Percentiles rank a stretch among this genome's conserved stretches.
These are phyloP conservation scores for Acanthamoeba sp. DNA, from an alignment of 208 protist genomes.

Conservation along the genomic window DNA sequence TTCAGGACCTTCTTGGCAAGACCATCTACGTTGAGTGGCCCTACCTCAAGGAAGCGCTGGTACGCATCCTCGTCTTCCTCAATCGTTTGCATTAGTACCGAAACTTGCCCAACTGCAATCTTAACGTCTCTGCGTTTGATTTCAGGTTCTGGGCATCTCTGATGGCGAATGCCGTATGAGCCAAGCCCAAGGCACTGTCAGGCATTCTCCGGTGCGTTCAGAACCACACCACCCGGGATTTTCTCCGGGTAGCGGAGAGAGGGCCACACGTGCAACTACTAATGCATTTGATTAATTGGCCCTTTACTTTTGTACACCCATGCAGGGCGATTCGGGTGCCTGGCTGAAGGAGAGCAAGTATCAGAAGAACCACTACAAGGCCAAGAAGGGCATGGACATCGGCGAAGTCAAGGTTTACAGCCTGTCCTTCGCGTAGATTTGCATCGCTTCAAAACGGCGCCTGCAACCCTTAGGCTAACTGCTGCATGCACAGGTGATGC, in stretches of 20 bases:
- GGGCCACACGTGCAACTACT: too few relatives aligned
- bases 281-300: too few relatives aligned
- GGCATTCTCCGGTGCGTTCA: constrained; percentile 12
- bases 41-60: constrained; percentile 59
- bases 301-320: too few relatives aligned
- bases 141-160: constrained; percentile 60
- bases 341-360: constrained; percentile 74
- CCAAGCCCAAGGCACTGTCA: constrained; percentile 48
- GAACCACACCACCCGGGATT: too few relatives aligned
- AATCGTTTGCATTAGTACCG: neutral
- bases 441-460: too few relatives aligned
- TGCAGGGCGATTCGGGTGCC: constrained; percentile 18
- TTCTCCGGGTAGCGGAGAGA: too few relatives aligned
- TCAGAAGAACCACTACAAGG: constrained; percentile 62
- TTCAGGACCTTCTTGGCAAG: constrained; percentile 31
- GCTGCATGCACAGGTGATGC: too few relatives aligned
- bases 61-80: neutral
- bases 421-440: too few relatives aligned
- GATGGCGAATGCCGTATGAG: constrained; percentile 19
- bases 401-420: constrained; percentile 71
- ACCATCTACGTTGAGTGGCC: constrained; percentile 66
- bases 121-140: neutral
- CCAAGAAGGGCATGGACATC: constrained; percentile 66
- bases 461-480: too few relatives aligned
- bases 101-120: neutral